Evolutionary conservation across 2,329 filamentous ascomycete genomes (phyloP), one percentile per base, ranked within the genome.

Genomic region (Colletotrichum costaricense): DNA sequence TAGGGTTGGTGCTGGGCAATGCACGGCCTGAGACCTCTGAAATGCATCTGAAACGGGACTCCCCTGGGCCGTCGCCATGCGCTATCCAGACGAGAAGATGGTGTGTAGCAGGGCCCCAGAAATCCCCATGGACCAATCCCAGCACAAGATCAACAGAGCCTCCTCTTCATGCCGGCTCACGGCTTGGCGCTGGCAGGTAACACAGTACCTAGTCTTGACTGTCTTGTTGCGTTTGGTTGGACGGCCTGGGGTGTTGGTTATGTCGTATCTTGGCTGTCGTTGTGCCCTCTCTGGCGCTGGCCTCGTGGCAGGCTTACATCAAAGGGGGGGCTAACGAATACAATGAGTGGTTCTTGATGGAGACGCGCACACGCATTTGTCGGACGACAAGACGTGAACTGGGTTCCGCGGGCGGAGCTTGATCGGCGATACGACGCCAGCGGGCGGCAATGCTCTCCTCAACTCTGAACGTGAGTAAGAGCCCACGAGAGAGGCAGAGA

Each of bases 21-120:
- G 65, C 67, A 72, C 65, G 66, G 68, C 75, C 78, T 76, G 77
- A 76, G 76, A 76, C 71, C 46, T 77, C 77, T 80, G 79, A 81
- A 79, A 79, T 78, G 76, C 65, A 80, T 79, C 78, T 83, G 81
- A 83, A 83, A 83, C 81, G 75, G 76, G 74, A 76, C 72, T 74
- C 74, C 76, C 77, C 78, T 78, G 80, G 77, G 74, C 77, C 35
- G 38, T 72, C 63, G 69, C 77, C 71, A 80, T 76, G 78, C 77
- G 76, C 52, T 69, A 67, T 68, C 74, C 46, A 63, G 62, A 64
- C 42, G 26, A 69, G 30, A 28, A 71, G 71, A 71, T 73, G 71
- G 71, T 73, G 71, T 73, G 67, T 58, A 57, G 67, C 71, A 73
- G 67, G 70, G 70, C 46, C 58, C 60, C 22, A 16, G n/a, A 22